phyloP scores from a whole-genome alignment of 1,284 basidiomycete genomes.

The Pseudozyma pruni region DNA sequence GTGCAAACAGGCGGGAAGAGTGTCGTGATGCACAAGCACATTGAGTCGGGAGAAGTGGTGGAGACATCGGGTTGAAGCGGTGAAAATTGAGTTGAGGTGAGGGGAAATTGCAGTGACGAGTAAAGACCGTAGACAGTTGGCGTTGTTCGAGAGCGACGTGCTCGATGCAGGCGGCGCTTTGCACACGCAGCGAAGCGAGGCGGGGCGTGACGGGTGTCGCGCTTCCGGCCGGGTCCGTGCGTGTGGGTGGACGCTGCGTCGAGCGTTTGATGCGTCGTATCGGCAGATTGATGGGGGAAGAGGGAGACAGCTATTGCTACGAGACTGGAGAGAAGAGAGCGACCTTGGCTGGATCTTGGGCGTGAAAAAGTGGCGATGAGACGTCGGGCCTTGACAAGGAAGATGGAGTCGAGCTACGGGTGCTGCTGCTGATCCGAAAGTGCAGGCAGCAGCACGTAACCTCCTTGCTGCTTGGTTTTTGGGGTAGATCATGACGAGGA shows the following conservation, averaged over 20 bases:
- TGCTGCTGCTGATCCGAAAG: slow-evolving; percentile 2
- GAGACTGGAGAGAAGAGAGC: slow-evolving; percentile 6
- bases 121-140: slow-evolving; percentile 51
- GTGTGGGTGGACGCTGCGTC: not conserved
- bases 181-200: not conserved
- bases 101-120: slow-evolving; percentile 22
- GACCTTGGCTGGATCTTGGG: slow-evolving; percentile 23
- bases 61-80: slow-evolving; percentile 5
- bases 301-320: slow-evolving; percentile 6
- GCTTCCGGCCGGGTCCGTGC: not conserved
- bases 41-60: not conserved
- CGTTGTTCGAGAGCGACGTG: slow-evolving; percentile 2
- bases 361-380: slow-evolving; percentile 13
- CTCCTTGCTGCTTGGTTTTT: slow-evolving; percentile 29
- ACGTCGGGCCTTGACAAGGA: slow-evolving; percentile 38
- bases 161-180: not conserved
- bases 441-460: slow-evolving; percentile 18
- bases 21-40: not conserved
- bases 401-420: slow-evolving; percentile 2
- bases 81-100: not conserved
- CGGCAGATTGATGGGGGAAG: not conserved
- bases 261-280: not conserved
- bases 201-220: not conserved
- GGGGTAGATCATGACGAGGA: slow-evolving; percentile 27
- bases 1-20: too few species aligned